Evolutionary conservation across 306 rosid genomes (phyloP).

Genomic region (Amphicarpaea edgeworthii): DNA sequence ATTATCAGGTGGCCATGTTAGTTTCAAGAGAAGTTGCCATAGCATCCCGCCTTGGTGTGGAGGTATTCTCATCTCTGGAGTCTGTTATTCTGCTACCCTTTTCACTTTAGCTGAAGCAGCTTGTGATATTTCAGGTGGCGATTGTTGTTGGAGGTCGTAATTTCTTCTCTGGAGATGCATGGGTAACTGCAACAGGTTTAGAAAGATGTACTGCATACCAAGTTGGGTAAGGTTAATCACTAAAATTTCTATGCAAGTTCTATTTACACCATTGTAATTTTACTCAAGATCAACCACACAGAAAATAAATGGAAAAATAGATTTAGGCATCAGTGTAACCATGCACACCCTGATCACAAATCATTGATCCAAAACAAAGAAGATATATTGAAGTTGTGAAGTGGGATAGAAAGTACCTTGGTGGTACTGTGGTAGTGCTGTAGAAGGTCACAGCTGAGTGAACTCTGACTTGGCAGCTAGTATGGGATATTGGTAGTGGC

Average conservation of each 20-base stretch:
- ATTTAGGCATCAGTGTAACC: conserved; percentile 2
- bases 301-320: conserved; percentile 34
- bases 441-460: conserved; percentile 10
- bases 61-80: conserved; percentile 61
- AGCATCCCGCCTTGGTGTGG: conserved; percentile 88
- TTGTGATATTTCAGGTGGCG: conserved; percentile 69
- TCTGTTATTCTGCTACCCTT: conserved; percentile 19
- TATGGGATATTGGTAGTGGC: conserved; percentile 33
- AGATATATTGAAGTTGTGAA: conserved; percentile 18
- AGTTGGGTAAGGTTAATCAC: conserved; percentile 77
- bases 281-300: conserved; percentile 7
- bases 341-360: conserved; percentile 23
- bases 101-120: conserved; percentile 41
- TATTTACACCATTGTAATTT: conserved; percentile 23
- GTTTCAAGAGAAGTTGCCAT: conserved; percentile 84
- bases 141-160: conserved; percentile 96
- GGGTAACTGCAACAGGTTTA: conserved; percentile 88
- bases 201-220: conserved; percentile 94
- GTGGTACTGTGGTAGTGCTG: conserved; percentile 19
- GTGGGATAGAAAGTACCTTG: conserved; percentile 16
- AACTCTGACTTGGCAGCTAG: conserved; percentile 29
- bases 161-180: conserved; percentile 93
- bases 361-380: conserved; percentile 20
- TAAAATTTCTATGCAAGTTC: conserved; percentile 20
- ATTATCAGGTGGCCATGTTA: conserved; percentile 75